Conservation (phyloP, 352 stramenopile genomes). For the Phytopythium mirpurense region DNA sequence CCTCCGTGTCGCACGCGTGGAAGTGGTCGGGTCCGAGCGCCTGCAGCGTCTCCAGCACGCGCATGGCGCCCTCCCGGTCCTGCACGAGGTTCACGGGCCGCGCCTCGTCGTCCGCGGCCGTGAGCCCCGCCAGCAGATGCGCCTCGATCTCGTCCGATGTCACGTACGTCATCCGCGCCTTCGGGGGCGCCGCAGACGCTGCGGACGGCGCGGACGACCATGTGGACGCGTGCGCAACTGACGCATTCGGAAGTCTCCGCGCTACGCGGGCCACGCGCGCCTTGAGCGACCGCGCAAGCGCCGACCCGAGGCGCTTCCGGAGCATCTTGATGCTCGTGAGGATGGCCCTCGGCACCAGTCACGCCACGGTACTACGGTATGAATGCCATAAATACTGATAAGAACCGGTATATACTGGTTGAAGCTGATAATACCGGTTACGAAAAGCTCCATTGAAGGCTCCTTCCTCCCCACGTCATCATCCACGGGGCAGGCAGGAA, state of each 20-base stretch:
- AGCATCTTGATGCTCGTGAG: neutral
- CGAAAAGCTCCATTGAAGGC: no score
- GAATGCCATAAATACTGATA: no score
- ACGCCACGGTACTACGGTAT: no score
- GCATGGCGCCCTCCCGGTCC: constrained; percentile 53
- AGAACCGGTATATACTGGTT: no score
- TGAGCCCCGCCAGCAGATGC: constrained; percentile 51
- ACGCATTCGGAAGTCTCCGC: neutral
- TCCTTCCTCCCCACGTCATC: constrained; percentile 3
- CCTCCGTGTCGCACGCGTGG: constrained; percentile 97
- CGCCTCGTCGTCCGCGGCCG: constrained; percentile 54
- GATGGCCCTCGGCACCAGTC: no score
- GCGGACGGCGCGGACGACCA: neutral
- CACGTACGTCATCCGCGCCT: constrained; percentile 41
- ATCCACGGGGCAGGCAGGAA: no score
- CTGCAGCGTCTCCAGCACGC: constrained; percentile 58
- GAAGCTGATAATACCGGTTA: no score
- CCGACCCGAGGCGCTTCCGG: neutral
- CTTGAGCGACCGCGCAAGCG: neutral
- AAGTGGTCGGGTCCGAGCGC: constrained; percentile 65
- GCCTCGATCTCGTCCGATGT: constrained; percentile 62
- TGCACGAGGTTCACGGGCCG: constrained; percentile 77
- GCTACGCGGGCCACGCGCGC: neutral
- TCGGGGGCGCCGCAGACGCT: neutral
- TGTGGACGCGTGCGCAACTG: neutral